Conservation (phyloP, 2,329 filamentous ascomycete genomes). For the Pseudogymnoascus sp. region DNA sequence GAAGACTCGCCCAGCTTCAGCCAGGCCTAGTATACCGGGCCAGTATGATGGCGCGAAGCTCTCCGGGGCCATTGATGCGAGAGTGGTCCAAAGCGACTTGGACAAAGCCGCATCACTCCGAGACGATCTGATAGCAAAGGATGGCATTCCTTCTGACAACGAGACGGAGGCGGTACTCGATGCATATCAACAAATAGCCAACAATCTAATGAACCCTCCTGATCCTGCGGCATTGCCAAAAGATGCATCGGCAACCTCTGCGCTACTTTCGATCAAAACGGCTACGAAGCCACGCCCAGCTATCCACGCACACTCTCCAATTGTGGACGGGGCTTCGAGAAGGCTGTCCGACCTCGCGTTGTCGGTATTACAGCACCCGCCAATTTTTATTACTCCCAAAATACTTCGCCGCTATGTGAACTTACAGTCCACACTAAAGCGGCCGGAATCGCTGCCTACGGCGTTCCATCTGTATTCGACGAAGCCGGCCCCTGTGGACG, state of each 20-base stretch:
- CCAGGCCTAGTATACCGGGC: background rate
- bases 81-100: constrained; percentile 19
- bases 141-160: constrained; percentile 20
- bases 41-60: background rate
- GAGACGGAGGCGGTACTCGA: constrained; percentile 17
- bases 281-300: constrained; percentile 14
- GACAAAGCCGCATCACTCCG: constrained; percentile 17
- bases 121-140: constrained; percentile 18
- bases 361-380: constrained; percentile 62
- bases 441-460: constrained; percentile 68
- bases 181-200: constrained; percentile 20
- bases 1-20: background rate
- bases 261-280: constrained; percentile 41
- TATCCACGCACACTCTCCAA: constrained; percentile 15
- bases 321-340: constrained; percentile 30
- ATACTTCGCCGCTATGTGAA: constrained; percentile 69
- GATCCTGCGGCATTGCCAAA: constrained; percentile 12
- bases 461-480: constrained; percentile 76
- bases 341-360: constrained; percentile 57
- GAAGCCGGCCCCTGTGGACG: constrained; percentile 65
- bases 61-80: constrained; percentile 11
- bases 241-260: constrained; percentile 41
- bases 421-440: constrained; percentile 65
- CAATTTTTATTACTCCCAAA: constrained; percentile 70
- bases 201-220: constrained; percentile 20